These are phyloP conservation scores for Senecio squalidus DNA, from an alignment of 140 eudicot genomes.

Conservation along the genomic window DNA sequence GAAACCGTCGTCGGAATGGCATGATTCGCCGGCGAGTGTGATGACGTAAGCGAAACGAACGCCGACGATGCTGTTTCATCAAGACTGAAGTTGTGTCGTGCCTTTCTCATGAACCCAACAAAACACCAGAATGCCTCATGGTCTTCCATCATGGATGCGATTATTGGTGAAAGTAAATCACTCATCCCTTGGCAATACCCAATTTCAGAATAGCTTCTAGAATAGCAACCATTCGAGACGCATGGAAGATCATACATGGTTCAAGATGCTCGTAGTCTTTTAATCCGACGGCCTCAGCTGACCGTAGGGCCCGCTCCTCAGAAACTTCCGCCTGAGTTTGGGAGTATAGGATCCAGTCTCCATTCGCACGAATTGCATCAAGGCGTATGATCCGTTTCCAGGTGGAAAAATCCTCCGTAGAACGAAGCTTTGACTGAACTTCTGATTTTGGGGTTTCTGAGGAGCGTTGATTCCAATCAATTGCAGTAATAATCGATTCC, in stretches of 20 bases:
- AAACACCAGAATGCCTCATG: conserved; percentile 87
- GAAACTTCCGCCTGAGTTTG: conserved; percentile 55
- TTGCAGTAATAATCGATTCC: too few relatives aligned
- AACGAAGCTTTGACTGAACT: conserved; percentile 34
- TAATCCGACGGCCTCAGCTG: conserved; percentile 65
- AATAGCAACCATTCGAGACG: conserved; percentile 84
- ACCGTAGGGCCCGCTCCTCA: conserved; percentile 54
- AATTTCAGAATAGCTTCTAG: conserved; percentile 86
- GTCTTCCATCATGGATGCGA: conserved; percentile 57
- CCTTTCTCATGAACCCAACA: conserved; percentile 80
- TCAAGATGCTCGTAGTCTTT: conserved; percentile 78
- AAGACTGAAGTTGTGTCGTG: conserved; percentile 77
- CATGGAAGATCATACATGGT: conserved; percentile 66
- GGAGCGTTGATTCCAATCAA: too few relatives aligned
- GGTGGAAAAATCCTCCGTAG: conserved; percentile 60
- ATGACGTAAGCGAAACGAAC: too few relatives aligned
- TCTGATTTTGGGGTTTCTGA: conserved; percentile 30
- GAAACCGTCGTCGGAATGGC: too few relatives aligned
- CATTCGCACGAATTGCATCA: conserved; percentile 87
- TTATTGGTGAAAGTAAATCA: conserved; percentile 79
- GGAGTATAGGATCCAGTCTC: conserved; percentile 67
- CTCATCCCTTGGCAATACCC: conserved; percentile 99
- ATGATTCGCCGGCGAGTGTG: too few relatives aligned
- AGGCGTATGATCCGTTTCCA: conserved; percentile 95
- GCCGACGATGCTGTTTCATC: conserved; percentile 82